Conservation (phyloP, 208 protist species). For the Leishmania arabica region DNA sequence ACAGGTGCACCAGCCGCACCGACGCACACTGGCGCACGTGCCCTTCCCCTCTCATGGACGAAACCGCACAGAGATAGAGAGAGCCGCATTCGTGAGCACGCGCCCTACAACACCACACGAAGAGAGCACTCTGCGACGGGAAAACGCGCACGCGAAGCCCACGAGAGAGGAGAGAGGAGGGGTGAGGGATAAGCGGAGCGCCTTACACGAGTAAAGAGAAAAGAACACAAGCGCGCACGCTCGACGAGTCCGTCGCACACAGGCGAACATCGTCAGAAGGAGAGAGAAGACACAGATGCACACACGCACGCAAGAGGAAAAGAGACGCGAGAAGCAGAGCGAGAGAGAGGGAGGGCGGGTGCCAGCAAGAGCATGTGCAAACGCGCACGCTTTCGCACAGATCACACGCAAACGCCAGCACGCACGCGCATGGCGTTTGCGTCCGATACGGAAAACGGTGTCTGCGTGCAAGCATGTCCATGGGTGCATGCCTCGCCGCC, state of each 20-base stretch:
- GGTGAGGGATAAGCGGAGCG: neutral
- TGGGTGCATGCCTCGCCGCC: neutral
- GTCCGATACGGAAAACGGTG: neutral
- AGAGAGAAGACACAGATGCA: neutral
- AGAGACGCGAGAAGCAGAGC: neutral
- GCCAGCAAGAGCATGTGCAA: neutral
- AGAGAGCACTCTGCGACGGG: neutral
- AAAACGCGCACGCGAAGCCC: neutral
- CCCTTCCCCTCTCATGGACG: neutral
- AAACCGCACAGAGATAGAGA: neutral
- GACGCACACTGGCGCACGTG: neutral
- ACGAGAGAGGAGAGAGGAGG: neutral
- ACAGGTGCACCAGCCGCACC: neutral
- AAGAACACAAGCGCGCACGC: neutral
- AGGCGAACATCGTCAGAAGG: neutral
- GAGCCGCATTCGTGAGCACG: neutral
- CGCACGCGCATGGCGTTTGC: too few species aligned
- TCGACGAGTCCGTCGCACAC: neutral
- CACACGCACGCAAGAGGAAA: neutral
- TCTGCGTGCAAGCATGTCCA: neutral
- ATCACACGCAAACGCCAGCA: neutral
- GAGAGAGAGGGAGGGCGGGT: neutral
- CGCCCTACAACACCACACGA: neutral
- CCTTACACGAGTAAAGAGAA: neutral
- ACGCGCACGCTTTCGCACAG: neutral